Evolutionary conservation across 2,329 filamentous ascomycete genomes (phyloP), one percentile per base, ranked within the genome.

Genomic region (Paracamarosporium sp.): DNA sequence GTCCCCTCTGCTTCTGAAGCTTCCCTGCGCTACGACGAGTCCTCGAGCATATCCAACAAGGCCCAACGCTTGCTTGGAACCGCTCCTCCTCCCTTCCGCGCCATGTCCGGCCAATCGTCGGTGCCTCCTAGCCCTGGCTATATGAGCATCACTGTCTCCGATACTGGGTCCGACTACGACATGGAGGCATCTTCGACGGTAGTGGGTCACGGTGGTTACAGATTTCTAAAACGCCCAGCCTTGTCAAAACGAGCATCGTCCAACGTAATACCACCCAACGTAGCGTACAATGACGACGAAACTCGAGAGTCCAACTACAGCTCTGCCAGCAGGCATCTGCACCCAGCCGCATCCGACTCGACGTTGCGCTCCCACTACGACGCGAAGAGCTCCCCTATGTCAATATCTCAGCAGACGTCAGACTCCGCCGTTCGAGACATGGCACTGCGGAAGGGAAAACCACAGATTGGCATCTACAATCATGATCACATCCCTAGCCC

Each of bases 341-440:
- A 69, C 17, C 65, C 69, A 17, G 67, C 75, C 44, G 63, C 66
- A 12, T 80, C 77, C 8, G 77, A 67, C 53, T 75, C 74, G 9
- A 79, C 77, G 31, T 68, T 79, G 64, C 76, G 73, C 51, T 79
- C 78, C 30, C 76, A 79, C 60, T 80, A 81, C 66, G 78, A 81
- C 51, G 62, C 79, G 30, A 70, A 75, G 40, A 75, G 60, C 45
- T 76, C 74, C 30, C 78, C 79, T 9, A 64, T 77, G 27, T 67
- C 71, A 43, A 73, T 81, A 30, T 79, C 79, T 0, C 79, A 81
- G 67, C 79, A 81, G 57, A 80, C 78, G 4, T 80, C 78, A 22
- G 74, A 74, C 41, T 81, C 80, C 40, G 75, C 79, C 7, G 72
- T 79, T 8, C 74, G 78, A 44, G 79, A 81, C 52, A 77, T 75